These are phyloP conservation scores for Aureobasidium sp. DNA, from an alignment of 2,329 filamentous ascomycete genomes.

Conservation along the genomic window DNA sequence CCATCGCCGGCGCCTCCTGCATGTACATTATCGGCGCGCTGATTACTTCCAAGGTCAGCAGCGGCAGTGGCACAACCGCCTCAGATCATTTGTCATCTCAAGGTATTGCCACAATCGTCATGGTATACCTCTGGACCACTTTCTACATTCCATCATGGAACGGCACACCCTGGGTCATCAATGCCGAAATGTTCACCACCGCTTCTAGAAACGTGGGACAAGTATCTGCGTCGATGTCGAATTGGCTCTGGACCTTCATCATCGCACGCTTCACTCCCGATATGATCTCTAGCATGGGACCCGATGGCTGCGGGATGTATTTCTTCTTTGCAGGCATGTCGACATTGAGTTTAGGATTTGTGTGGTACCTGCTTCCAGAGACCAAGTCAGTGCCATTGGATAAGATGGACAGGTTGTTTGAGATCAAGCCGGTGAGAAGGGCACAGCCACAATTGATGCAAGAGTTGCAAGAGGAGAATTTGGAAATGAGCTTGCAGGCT, in stretches of 20 bases:
- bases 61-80: conserved; percentile 31
- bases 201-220: conserved; percentile 33
- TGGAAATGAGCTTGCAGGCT: conserved; percentile 8
- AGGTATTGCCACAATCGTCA: conserved; percentile 47
- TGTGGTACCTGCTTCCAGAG: conserved; percentile 38
- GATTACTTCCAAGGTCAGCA: conserved; percentile 42
- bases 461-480: conserved; percentile 20
- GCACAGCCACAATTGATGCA: conserved; percentile 36
- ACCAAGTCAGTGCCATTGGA: conserved; percentile 41
- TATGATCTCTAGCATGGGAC: conserved; percentile 45
- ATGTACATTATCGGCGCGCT: conserved; percentile 49
- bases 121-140: conserved; percentile 49
- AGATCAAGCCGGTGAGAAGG: conserved; percentile 35
- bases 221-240: conserved; percentile 27
- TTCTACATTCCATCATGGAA: conserved; percentile 40
- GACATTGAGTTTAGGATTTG: conserved; percentile 37
- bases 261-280: conserved; percentile 33
- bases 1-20: conserved; percentile 41
- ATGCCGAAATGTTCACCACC: conserved; percentile 42
- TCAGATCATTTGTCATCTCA: conserved; percentile 38
- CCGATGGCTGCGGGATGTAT: conserved; percentile 32
- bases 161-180: conserved; percentile 36
- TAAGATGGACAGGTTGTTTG: conserved; percentile 41
- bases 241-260: conserved; percentile 31
- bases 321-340: conserved; percentile 45